Base-by-base conservation (phyloP, 768 basidiomycete species). In the Tulasnella calospora region DNA sequence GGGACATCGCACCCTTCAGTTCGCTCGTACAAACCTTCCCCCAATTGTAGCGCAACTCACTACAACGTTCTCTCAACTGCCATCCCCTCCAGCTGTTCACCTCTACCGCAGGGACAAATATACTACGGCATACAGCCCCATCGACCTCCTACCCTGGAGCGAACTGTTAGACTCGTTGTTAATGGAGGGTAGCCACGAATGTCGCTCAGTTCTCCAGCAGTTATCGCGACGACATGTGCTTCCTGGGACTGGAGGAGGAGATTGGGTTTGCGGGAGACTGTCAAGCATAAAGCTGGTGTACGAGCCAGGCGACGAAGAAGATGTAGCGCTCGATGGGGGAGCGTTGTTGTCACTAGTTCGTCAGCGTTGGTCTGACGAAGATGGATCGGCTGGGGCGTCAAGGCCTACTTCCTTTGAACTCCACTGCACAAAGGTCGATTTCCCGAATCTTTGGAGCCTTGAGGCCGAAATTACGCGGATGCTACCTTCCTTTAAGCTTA, bases 71-170 rank as follows among this genome's bases (percentile, higher is more conserved):
- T 67, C 61, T 35, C 61, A 67, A 10, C 8, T 67, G 27, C 15
- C 27, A 35, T 15, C 8, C 33, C 30, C 30, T 0, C 30, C 55
- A 9, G 23, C 55, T 57, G 12, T 57, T 30, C 30, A 8, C 55
- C 55, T 57, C 55, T 15, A 15, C 12, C 10, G 3, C 13, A 27
- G 1, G n/a, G 1, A 15, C 55, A 15, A 23, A n/a, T 4, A 15
- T 30, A 0, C 1, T 0, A 1, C 2, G 1, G 55, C 0, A 9
- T 9, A n/a, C 2, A n/a, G 8, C 15, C n/a, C 7, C 55, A n/a
- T 27, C 55, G n/a, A 57, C 30, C n/a, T 30, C 23, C n/a, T 0
- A 57, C 30, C 61, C 6, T 67, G 61, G 61, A 67, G 33, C 61
- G 61, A 35, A 35, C 30, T 6, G 5, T 10, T 57, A n/a, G 23